Conservation (phyloP, 2,329 filamentous ascomycete species). For the Phaeosphaeriaceae sp. region DNA sequence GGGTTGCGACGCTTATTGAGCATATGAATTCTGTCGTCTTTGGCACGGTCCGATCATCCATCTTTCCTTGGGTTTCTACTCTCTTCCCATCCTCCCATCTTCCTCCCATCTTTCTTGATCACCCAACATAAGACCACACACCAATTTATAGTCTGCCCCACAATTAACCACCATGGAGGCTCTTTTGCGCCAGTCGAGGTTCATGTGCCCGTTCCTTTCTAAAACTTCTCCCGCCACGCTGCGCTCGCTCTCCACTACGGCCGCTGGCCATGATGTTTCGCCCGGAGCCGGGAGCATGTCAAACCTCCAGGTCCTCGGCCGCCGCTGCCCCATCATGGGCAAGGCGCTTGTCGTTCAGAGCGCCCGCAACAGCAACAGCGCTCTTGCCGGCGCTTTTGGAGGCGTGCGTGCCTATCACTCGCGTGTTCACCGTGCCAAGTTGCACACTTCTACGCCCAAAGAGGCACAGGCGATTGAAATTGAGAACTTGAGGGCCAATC, state of each 20-base stretch:
- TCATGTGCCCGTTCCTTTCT: slow-evolving; percentile 97
- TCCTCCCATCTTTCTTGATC: not conserved
- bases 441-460: slow-evolving; percentile 81
- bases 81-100: not conserved
- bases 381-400: slow-evolving; percentile 57
- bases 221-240: slow-evolving; percentile 91
- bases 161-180: slow-evolving; percentile 74
- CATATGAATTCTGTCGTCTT: slow-evolving; percentile 32
- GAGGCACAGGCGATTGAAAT: slow-evolving; percentile 79
- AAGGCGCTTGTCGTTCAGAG: slow-evolving; percentile 91
- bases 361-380: slow-evolving; percentile 55
- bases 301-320: slow-evolving; percentile 91
- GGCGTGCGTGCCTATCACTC: slow-evolving; percentile 57
- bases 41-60: slow-evolving; percentile 13
- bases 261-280: slow-evolving; percentile 68
- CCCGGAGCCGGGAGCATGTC: slow-evolving; percentile 93
- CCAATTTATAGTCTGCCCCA: slow-evolving; percentile 3
- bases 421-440: slow-evolving; percentile 67
- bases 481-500: slow-evolving; percentile 40
- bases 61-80: not conserved
- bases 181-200: slow-evolving; percentile 91
- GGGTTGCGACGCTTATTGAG: slow-evolving; percentile 19
- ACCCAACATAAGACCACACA: not conserved
- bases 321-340: slow-evolving; percentile 98
- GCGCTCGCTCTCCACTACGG: slow-evolving; percentile 82